Evolutionary conservation across 768 basidiomycete species (phyloP), one percentile per base, ranked within the genome.

Genomic region (Russula sp.): DNA sequence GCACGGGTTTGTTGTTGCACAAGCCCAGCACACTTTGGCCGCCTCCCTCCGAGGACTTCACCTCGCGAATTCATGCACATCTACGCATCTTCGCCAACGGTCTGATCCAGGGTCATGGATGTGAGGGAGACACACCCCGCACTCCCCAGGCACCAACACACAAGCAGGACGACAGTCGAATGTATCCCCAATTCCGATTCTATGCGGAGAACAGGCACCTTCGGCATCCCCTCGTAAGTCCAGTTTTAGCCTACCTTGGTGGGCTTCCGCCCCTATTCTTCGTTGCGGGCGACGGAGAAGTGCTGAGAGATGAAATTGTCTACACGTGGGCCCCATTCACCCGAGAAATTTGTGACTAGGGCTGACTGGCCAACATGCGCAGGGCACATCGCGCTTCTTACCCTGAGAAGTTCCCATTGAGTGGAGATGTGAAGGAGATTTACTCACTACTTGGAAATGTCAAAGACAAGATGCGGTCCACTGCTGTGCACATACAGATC

Each of bases 361-460:
- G 94, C 95, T 0, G 9, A 31, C 5, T 20, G 16, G 27, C 13
- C 16, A 16, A 40, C 16, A 3, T 53, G 13, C 20, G 8, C 18
- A 91, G 89, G 7, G 94, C 96, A 0, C 96, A 98, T 71, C 93
- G 89, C 71, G 97, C 96, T 34, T 91, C 92, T 2, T 75, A 91
- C 71, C 97, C 97, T 0, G 81, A 83, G 5, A 79, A 77, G 64
- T 96, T 83, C 71, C 78, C 82, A 0, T 58, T 83, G 14, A 77
- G 71, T 50, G 76, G 83, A 3, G 74, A 76, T 4, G 73, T 75
- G 1, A 78, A 78, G 42, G 71, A 69, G 34, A 64, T 90, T 50
- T 90, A 89, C 67, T 85, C 88, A 22, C 68, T 76, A 6, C 71
- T 89, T 32, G 69, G 77, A 9, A 81, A 77, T 11, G 84, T 88